Percentiles rank a stretch among this genome's conserved stretches.
Conservation (phyloP, 2,329 filamentous ascomycete species). For the Aschersonia sp. region DNA sequence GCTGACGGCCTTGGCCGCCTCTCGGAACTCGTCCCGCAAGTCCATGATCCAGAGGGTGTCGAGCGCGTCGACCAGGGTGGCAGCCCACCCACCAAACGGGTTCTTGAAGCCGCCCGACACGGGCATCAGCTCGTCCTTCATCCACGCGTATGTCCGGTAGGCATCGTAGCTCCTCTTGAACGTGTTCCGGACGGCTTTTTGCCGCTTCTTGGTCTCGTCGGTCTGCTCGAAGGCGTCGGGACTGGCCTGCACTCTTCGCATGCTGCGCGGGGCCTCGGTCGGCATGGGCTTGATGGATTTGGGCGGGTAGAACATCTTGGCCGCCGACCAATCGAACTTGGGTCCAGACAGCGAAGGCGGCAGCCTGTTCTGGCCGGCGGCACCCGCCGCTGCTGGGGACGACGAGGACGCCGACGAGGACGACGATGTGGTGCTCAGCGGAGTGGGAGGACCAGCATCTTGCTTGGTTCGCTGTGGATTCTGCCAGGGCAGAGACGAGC, state of each 20-base stretch:
- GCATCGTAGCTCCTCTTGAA: conserved; percentile 32
- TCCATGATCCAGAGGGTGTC: conserved; percentile 52
- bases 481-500: background rate
- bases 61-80: conserved; percentile 44
- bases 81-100: conserved; percentile 40
- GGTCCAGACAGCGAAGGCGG: background rate
- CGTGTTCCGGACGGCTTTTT: conserved; percentile 21
- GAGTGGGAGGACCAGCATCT: background rate
- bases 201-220: conserved; percentile 13
- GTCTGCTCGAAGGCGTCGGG: conserved; percentile 9
- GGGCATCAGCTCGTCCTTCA: conserved; percentile 36
- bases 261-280: conserved; percentile 8
- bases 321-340: conserved; percentile 16
- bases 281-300: conserved; percentile 17
- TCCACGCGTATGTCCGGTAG: conserved; percentile 37
- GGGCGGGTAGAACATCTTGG: conserved; percentile 14
- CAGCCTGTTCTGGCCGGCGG: no score
- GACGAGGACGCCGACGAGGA: no score
- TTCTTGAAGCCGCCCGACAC: conserved; percentile 30
- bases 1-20: conserved; percentile 33
- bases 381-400: no score
- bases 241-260: conserved; percentile 17
- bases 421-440: background rate
- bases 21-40: conserved; percentile 38
- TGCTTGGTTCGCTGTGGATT: background rate